Base-by-base conservation (phyloP, 2,329 filamentous ascomycete species). In the Sclerotinia subarctica region DNA sequence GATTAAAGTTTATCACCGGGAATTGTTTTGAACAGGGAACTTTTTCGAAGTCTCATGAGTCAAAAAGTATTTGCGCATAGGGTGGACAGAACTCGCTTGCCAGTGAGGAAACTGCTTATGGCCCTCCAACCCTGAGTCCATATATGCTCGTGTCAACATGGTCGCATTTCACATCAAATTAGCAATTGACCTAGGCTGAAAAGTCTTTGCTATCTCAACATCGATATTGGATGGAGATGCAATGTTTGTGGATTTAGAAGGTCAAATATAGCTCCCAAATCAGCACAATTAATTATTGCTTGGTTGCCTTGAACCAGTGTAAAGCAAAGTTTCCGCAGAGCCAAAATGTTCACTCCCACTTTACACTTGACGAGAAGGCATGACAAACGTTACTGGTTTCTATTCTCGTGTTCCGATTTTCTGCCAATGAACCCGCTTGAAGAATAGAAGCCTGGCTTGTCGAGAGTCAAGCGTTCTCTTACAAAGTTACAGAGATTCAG, bases 61-160 rank as follows among this genome's bases (percentile, higher is more conserved):
- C 46, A 63, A 35, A 21, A 47, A 49, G 10, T 5, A 8, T 7
- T 49, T 51, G 59, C n/a, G 26, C 59, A 21, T 63, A 44, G 59
- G 59, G 46, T 24, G n/a, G 26, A 24, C 1, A n/a, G 5, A 32
- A 29, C 15, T 59, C 57, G n/a, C 35, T 13, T 38, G 38, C 38
- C 38, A 38, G 38, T n/a, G 59, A 63, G 38, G 46, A 47, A 24
- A 63, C 59, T 5, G 59, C 46, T 26, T 63, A 51, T 63, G 38
- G n/a, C 3, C 24, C 35, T 32, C 26, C 51, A 29, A 51, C 24
- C 5, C 26, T 63, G 32, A 26, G 13, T 17, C 24, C 15, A 26
- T 49, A 21, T 29, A 8, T 29, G 17, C 26, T 5, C 32, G 24
- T 24, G 42, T 17, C 29, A 19, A 35, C 26, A 26, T 26, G 3